Evolutionary conservation across 495 filamentous ascomycete genomes (phyloP), one percentile per base, ranked within the genome.

Genomic region (Penicillium herquei): DNA sequence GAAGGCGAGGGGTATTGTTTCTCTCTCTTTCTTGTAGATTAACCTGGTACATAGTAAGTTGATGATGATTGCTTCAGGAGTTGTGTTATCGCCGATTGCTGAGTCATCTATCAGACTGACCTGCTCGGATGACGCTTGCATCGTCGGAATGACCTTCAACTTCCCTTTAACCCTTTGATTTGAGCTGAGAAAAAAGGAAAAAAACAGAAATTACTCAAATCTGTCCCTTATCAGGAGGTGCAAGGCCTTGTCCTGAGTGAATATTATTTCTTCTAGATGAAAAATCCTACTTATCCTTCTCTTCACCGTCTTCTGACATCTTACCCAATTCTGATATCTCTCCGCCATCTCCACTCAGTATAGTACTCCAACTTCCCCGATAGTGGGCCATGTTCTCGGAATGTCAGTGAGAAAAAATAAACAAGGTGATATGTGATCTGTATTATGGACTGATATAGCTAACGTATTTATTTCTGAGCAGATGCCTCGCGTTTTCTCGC

Each of bases 401-500:
- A 87, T 97, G 92, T 96, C 83, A 78, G 92, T 80, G 35, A 39
- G 34, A 3, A 7, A 39, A 17, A 37, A 37, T 7, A 10, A n/a
- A 37, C 34, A 2, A 10, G 34, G 4, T 26, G 2, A 4, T 26
- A 26, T 26, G 4, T 4, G 21, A 26, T 26, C 21, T 26, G 21
- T 18, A 26, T 18, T 14, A 44, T 18, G 14, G 21, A n/a, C 43
- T 14, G 9, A 11, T 44, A 10, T 30, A 16, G 16, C 46, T 52
- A 31, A 51, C 39, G 9, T 26, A 34, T 8, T 3, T 40, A 3
- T 30, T 16, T 21, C 9, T 14, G 1, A 7, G n/a, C 33, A 98
- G 94, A 98, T 88, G 94, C 94, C 62, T 98, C 95, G 51, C 88
- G 87, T 49, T 98, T 98, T 69, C 86, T 98, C 57, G 92, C 94